phyloP scores from a whole-genome alignment of 2,329 filamentous ascomycete species.

The Huntiella savannae region DNA sequence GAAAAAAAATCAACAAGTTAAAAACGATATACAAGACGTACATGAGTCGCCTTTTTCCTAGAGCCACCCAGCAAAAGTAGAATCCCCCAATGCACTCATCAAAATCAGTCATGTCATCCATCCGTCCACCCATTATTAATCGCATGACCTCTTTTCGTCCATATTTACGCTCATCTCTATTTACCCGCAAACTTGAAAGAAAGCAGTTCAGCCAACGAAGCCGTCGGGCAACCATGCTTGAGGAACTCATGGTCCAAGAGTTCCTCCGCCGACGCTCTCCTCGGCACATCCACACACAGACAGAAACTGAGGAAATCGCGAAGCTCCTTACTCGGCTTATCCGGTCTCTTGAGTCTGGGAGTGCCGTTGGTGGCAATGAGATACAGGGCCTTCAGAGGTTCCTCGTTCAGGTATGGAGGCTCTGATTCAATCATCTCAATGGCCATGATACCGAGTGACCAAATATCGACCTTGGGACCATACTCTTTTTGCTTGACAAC shows the following conservation, averaged over 20 bases:
- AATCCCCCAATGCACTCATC: too few species aligned
- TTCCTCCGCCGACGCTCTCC: conserved; percentile 77
- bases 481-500: conserved; percentile 99
- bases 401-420: conserved; percentile 92
- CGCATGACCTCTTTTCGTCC: too few species aligned
- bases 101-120: too few species aligned
- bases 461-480: conserved; percentile 94
- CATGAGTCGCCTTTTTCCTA: not conserved
- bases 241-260: conserved; percentile 84
- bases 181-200: conserved; percentile 64
- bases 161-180: conserved; percentile 20
- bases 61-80: not conserved
- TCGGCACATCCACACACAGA: conserved; percentile 90
- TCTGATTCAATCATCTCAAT: conserved; percentile 99
- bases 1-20: too few species aligned
- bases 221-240: conserved; percentile 70
- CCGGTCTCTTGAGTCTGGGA: conserved; percentile 89
- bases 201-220: conserved; percentile 69
- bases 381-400: conserved; percentile 90
- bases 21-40: too few species aligned
- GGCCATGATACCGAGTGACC: conserved; percentile 97
- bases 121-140: too few species aligned
- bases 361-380: conserved; percentile 97
- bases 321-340: conserved; percentile 93
- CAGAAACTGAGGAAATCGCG: conserved; percentile 95